phyloP scores from a whole-genome alignment of 371 early-diverging fungal species.

The Lichtheimia hyalospora region DNA sequence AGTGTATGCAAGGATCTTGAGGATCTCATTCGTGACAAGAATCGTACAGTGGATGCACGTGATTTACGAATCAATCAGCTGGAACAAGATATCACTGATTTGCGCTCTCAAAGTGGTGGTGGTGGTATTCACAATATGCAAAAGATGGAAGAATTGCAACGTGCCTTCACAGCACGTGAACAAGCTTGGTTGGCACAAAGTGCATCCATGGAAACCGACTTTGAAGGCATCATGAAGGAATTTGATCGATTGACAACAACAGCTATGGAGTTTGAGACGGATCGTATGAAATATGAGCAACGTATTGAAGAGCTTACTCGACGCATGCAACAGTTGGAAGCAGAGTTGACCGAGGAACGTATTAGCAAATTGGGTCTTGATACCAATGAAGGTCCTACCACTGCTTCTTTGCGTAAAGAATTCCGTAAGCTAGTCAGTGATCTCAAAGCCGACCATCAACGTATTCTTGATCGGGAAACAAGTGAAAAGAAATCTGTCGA shows the following conservation, averaged over 20 bases:
- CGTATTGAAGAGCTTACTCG: slow-evolving; percentile 35
- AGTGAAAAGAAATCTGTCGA: slow-evolving; percentile 57
- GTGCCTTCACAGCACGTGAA: slow-evolving; percentile 37
- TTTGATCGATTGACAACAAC: slow-evolving; percentile 57
- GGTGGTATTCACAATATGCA: neutral
- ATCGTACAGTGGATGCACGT: slow-evolving; percentile 35
- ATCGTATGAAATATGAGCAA: slow-evolving; percentile 44
- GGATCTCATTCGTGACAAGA: slow-evolving; percentile 38
- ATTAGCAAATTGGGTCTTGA: slow-evolving; percentile 31
- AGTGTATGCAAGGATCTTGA: slow-evolving; percentile 41
- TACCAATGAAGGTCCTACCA: slow-evolving; percentile 30
- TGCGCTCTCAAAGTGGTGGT: slow-evolving; percentile 3
- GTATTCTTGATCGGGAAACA: slow-evolving; percentile 47
- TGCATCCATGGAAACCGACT: slow-evolving; percentile 46
- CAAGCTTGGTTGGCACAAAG: slow-evolving; percentile 43
- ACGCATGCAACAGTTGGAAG: slow-evolving; percentile 35
- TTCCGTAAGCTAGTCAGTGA: slow-evolving; percentile 61
- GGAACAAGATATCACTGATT: slow-evolving; percentile 21
- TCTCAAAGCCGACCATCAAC: slow-evolving; percentile 57
- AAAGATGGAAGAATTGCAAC: slow-evolving; percentile 27
- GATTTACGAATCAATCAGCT: slow-evolving; percentile 37
- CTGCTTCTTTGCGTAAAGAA: slow-evolving; percentile 59
- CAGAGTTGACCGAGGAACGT: slow-evolving; percentile 35
- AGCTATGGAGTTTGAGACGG: slow-evolving; percentile 55
- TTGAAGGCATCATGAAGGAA: slow-evolving; percentile 56